Evolutionary conservation across 2,329 filamentous ascomycete genomes (phyloP).

Genomic region (Fusarium napiforme): DNA sequence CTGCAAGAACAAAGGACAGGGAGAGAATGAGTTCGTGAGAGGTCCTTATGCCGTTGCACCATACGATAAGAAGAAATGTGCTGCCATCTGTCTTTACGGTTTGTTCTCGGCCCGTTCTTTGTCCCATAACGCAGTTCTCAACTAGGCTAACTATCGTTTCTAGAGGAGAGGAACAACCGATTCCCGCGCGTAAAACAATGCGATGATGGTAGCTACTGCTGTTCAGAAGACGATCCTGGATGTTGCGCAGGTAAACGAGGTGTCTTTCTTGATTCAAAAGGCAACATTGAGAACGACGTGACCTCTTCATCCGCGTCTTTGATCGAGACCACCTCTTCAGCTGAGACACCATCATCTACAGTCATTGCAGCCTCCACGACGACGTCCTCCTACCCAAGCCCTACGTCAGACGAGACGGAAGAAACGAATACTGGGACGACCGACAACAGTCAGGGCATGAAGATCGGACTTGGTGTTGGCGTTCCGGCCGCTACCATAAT

Average conservation of each 20-base stretch:
- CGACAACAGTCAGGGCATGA: not conserved
- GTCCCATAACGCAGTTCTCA: too few relatives aligned
- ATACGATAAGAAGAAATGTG: constrained; percentile 20
- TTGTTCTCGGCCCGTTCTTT: not conserved
- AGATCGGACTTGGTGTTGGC: constrained; percentile 23
- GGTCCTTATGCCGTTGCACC: constrained; percentile 31
- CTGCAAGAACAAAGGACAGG: constrained; percentile 23
- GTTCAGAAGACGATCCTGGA: constrained; percentile 18
- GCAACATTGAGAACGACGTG: not conserved
- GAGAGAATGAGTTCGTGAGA: constrained; percentile 22
- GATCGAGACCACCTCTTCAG: not conserved
- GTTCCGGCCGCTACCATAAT: constrained; percentile 6
- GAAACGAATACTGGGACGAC: not conserved
- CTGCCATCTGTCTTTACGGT: constrained; percentile 27
- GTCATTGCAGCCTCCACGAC: not conserved
- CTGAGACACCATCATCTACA: not conserved
- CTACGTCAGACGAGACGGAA: not conserved
- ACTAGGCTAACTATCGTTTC: rapidly evolving
- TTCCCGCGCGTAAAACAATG: constrained; percentile 30
- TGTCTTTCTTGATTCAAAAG: constrained; percentile 16
- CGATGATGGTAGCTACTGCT: constrained; percentile 36
- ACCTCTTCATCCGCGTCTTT: not conserved
- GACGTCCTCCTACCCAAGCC: not conserved
- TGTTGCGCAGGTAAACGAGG: constrained; percentile 27
- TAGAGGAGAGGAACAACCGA: constrained; percentile 19